Evolutionary conservation across 768 basidiomycete species (phyloP), one percentile per base, ranked within the genome.

Genomic region (Cystobasidium tubakii): DNA sequence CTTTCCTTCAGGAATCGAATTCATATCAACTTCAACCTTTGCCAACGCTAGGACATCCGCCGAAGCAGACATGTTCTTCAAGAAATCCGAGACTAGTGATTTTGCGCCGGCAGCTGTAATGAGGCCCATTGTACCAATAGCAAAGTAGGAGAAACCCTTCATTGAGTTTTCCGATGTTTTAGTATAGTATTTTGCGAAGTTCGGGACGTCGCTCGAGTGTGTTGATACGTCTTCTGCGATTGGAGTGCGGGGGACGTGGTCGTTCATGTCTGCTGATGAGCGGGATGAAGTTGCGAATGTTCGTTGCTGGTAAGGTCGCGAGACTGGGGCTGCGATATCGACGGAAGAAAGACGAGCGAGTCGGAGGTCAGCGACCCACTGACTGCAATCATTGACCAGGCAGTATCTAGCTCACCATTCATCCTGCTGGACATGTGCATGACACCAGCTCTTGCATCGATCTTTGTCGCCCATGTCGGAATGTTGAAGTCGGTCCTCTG

Each of bases 21-120:
- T 83, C 75, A 99, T 87, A 44, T 95, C 92, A 74, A 99, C 88
- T 83, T 99, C 96, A 75, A 97, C 91, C 84, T 97, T 98, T 75
- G 96, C 96, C 77, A 98, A 86, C 63, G 96, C 96, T 78, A 98
- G 88, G 66, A 99, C 95, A 81, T 99, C 96, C 42, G 95, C 93
- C 44, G 93, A 95, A 27, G 96, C 96, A 66, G 91, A 86, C 92
- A 99, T 95, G 76, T 92, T 93, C 80, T 89, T 87, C 75, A 99
- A 85, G 84, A 98, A 94, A 82, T 95, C 94, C 75, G 91, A 87
- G 77, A 98, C 88, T 77, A 89, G 88, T 36, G 92, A 91, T 84
- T 98, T 95, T 78, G 94, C 94, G 74, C 87, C 91, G 23, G 92
- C 92, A 70, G 95, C 96, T 76, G 91, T 88, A 82, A 99, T 86